These are phyloP conservation scores for Graphilbum ipis-grandicollis DNA, from an alignment of 2,329 filamentous ascomycete species.

Conservation along the genomic window DNA sequence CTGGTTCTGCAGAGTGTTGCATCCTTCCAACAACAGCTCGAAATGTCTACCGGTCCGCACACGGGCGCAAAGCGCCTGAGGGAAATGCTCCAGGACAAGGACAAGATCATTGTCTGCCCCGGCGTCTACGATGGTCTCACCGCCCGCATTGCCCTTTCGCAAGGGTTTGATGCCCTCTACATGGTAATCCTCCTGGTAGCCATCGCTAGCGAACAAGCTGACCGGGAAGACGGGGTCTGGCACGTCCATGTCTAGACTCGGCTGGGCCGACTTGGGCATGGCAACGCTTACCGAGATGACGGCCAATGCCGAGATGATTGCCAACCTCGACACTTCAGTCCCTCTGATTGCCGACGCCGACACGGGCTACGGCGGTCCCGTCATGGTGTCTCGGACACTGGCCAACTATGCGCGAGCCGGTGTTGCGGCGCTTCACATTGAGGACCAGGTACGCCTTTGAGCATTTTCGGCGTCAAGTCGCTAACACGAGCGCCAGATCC, in stretches of 20 bases:
- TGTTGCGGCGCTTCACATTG: slow-evolving; percentile 22
- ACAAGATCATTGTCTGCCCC: background rate
- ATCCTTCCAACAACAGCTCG: no score
- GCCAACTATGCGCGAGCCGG: slow-evolving; percentile 34
- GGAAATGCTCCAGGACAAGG: background rate
- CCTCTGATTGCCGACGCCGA: slow-evolving; percentile 36
- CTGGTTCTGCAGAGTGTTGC: no score
- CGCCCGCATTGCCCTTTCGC: background rate
- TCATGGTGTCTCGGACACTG: slow-evolving; percentile 23
- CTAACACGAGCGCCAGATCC: no score
- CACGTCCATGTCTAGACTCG: slow-evolving; percentile 27
- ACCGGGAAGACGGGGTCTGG: slow-evolving; percentile 28
- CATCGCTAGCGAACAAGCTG: background rate
- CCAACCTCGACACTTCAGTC: slow-evolving; percentile 26
- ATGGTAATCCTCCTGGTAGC: background rate
- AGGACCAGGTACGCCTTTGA: slow-evolving; percentile 16
- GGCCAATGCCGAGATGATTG: slow-evolving; percentile 34
- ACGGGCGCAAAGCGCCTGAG: background rate
- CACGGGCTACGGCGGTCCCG: slow-evolving; percentile 23
- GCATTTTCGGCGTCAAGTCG: no score
- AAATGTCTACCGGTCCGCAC: background rate
- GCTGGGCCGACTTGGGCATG: slow-evolving; percentile 30
- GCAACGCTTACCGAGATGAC: slow-evolving; percentile 33
- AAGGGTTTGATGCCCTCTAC: background rate
- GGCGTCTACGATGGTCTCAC: slow-evolving; percentile 1